These are phyloP conservation scores for Kluyveromyces marxianus DNA, from an alignment of 1,139 yeast genomes.

Conservation along the genomic window DNA sequence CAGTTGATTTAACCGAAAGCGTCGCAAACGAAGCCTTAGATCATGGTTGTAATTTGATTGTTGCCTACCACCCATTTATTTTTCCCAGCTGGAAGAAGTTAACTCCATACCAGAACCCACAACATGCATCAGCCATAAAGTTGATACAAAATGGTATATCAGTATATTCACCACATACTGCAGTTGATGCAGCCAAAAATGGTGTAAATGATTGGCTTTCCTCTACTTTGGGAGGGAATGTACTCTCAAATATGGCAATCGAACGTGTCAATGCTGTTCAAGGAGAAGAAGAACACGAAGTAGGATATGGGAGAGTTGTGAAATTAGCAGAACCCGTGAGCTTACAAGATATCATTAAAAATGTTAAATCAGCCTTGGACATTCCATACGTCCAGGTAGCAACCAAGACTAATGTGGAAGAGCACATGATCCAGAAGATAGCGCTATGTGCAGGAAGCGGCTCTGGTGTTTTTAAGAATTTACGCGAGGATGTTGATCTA, in stretches of 20 bases:
- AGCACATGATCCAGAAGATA: slow-evolving; percentile 41
- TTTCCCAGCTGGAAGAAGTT: slow-evolving; percentile 83
- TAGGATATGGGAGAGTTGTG: slow-evolving; percentile 82
- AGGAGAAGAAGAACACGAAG: slow-evolving; percentile 34
- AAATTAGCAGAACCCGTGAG: slow-evolving; percentile 39
- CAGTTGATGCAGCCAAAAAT: slow-evolving; percentile 83
- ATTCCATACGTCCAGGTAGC: slow-evolving; percentile 63
- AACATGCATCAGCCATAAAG: slow-evolving; percentile 66
- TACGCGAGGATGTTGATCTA: slow-evolving; percentile 53
- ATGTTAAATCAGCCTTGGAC: slow-evolving; percentile 48
- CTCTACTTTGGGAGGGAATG: slow-evolving; percentile 43
- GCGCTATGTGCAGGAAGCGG: slow-evolving; percentile 98
- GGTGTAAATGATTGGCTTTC: slow-evolving; percentile 94
- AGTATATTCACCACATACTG: slow-evolving; percentile 94
- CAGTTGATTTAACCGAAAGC: slow-evolving; percentile 76
- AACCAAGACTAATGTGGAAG: slow-evolving; percentile 29
- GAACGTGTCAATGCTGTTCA: slow-evolving; percentile 28
- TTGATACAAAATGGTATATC: slow-evolving; percentile 70
- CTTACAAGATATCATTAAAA: slow-evolving; percentile 40
- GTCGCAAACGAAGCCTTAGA: slow-evolving; percentile 83
- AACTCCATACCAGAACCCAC: slow-evolving; percentile 54
- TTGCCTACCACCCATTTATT: slow-evolving; percentile 94
- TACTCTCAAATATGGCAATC: slow-evolving; percentile 31
- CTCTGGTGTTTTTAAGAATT: slow-evolving; percentile 42
- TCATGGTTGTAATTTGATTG: slow-evolving; percentile 42